A percentile compares a stretch with the other conserved stretches of the same genome.
These are phyloP conservation scores for Sarcodon aspratus DNA, from an alignment of 768 basidiomycete genomes.

Conservation along the genomic window DNA sequence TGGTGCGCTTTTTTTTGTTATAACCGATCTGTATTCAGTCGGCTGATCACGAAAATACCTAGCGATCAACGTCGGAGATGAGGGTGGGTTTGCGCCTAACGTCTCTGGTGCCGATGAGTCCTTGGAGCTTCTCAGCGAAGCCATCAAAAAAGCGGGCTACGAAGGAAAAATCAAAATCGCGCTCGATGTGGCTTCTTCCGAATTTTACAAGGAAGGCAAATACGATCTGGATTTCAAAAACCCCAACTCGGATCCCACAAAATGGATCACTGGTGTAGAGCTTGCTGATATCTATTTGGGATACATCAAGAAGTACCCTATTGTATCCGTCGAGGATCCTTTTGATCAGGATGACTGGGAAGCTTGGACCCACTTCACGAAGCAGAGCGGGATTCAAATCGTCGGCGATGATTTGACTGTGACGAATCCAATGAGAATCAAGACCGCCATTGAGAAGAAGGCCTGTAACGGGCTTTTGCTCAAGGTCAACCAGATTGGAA, in stretches of 20 bases:
- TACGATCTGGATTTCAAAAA: constrained; percentile 99
- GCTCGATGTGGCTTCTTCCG: constrained; percentile 96
- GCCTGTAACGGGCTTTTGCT: constrained; percentile 97
- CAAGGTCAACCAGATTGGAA: constrained; percentile 99
- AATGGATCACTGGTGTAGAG: constrained; percentile 89
- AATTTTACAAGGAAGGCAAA: constrained; percentile 99
- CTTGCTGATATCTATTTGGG: constrained; percentile 87
- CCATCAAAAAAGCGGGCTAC: constrained; percentile 97
- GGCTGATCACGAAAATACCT: constrained; percentile 3
- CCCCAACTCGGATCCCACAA: constrained; percentile 95
- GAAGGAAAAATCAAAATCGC: constrained; percentile 98
- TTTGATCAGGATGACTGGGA: constrained; percentile 99
- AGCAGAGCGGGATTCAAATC: constrained; percentile 70
- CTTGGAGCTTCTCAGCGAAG: constrained; percentile 88
- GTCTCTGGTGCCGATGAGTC: constrained; percentile 96
- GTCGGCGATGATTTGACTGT: constrained; percentile 97
- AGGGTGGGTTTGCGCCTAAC: constrained; percentile 99
- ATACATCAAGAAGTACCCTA: constrained; percentile 90
- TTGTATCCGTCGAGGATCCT: constrained; percentile 92
- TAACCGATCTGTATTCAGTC: constrained; percentile 4
- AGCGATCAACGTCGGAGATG: constrained; percentile 99
- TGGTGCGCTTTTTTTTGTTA: constrained; percentile 36
- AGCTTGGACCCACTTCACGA: constrained; percentile 90
- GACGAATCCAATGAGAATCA: constrained; percentile 94
- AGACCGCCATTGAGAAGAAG: constrained; percentile 99